Evolutionary conservation across 805 yeast genomes (phyloP), one percentile per base, ranked within the genome.

Genomic region (Starmerella geochares): DNA sequence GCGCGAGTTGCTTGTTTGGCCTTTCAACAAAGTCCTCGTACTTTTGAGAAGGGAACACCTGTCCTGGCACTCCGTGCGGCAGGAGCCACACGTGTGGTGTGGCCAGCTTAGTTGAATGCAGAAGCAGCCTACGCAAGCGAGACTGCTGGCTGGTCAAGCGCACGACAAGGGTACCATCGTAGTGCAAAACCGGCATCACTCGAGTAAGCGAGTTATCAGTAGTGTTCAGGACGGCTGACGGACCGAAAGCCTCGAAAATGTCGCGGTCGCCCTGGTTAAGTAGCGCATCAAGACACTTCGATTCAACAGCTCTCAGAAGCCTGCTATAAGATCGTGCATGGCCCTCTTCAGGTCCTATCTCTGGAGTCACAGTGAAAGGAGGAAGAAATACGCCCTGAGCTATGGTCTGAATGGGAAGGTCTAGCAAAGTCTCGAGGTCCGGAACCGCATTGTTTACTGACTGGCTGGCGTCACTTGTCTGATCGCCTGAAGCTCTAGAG

Each of bases 1-100:
- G 51, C n/a, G 59, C 56, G 5, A 54, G 50, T 13, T 45, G 33
- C 10, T 47, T 51, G 19, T 53, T 51, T 7, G 60, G 55, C 8
- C 58, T 50, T 14, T 48, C 52, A 16, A 51, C 46, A 6, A 50
- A 46, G n/a, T 50, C 54, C 19, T 50, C 52, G 29, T 47, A 28
- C 19, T 24, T 45, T 29, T 45, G 35, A n/a, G 54, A 38, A 19
- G 47, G 24, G 17, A 52, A 41, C 3, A 52, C 36, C 3, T 50
- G 40, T 20, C 51, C 17, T 29, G 57, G 59, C 51, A 48, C 47
- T 38, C 62, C 62, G 4, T 45, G 51, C 1, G 62, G 62, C 6
- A 58, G 49, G n/a, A 59, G 46, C 57, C 58, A 58, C 16, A 58
- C 59, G 16, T 48, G 32, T 6, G 50, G 31, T 1, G 56, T 44